phyloP scores from a whole-genome alignment of 306 rosid species.

The Herpetospermum pedunculosum region DNA sequence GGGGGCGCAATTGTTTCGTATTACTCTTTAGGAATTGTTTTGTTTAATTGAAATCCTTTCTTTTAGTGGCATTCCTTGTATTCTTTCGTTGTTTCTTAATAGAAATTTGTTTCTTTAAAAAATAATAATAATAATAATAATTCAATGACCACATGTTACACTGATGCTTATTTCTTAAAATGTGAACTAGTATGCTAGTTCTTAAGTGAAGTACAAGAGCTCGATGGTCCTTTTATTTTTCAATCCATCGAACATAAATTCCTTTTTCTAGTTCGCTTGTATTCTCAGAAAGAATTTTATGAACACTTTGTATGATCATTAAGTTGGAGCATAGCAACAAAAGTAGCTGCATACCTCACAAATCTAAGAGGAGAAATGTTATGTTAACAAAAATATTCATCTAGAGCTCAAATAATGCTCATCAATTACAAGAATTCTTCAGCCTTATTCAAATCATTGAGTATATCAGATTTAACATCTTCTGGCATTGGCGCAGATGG shows the following conservation, averaged over 20 bases:
- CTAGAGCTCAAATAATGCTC: neutral
- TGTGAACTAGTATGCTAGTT: too few relatives aligned
- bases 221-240: too few relatives aligned
- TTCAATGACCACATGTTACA: too few relatives aligned
- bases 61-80: too few relatives aligned
- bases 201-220: neutral
- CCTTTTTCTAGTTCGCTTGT: too few relatives aligned
- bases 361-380: neutral
- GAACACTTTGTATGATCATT: neutral
- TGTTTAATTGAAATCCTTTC: too few relatives aligned
- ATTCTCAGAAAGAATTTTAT: neutral
- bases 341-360: neutral
- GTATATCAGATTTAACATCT: slow-evolving; percentile 59
- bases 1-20: too few relatives aligned
- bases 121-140: too few relatives aligned
- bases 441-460: slow-evolving; percentile 49
- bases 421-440: slow-evolving; percentile 28
- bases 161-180: too few relatives aligned
- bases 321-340: neutral
- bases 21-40: too few relatives aligned
- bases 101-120: too few relatives aligned
- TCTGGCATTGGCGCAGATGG: slow-evolving; percentile 71
- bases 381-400: neutral
- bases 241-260: neutral
- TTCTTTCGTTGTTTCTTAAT: too few relatives aligned